A percentile compares a stretch with the other conserved stretches of the same genome.
These are phyloP conservation scores for Delonix regia DNA, from an alignment of 306 rosid species.

Conservation along the genomic window DNA sequence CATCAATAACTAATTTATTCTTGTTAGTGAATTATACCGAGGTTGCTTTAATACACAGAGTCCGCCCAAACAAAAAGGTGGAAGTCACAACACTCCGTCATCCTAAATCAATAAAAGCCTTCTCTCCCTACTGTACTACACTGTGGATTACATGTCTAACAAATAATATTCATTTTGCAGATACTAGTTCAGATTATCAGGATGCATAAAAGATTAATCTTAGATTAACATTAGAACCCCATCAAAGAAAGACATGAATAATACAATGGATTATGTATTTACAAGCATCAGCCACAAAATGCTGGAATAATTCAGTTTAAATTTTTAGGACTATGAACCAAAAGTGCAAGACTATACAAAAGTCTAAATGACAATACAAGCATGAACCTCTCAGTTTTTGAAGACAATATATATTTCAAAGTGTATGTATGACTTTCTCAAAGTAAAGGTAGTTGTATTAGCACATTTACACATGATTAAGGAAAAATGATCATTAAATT, in stretches of 20 bases:
- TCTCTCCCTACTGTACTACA: too few relatives aligned
- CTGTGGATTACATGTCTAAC: not conserved
- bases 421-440: not conserved
- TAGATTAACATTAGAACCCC: not conserved
- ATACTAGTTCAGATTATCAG: not conserved
- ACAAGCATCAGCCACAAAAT: not conserved
- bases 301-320: not conserved
- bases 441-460: not conserved
- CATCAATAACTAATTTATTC: not conserved
- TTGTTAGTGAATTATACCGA: not conserved
- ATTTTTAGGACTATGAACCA: not conserved
- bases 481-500: not conserved
- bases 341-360: not conserved
- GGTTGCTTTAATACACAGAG: not conserved
- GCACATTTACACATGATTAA: not conserved
- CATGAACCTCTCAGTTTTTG: not conserved
- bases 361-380: not conserved
- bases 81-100: not conserved
- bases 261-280: not conserved
- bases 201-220: not conserved
- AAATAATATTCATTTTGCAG: not conserved
- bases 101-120: not conserved
- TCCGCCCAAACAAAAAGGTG: not conserved
- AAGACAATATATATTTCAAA: not conserved
- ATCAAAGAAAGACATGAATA: not conserved